Evolutionary conservation across 768 basidiomycete species (phyloP).

Genomic region (Kwoniella europaea): DNA sequence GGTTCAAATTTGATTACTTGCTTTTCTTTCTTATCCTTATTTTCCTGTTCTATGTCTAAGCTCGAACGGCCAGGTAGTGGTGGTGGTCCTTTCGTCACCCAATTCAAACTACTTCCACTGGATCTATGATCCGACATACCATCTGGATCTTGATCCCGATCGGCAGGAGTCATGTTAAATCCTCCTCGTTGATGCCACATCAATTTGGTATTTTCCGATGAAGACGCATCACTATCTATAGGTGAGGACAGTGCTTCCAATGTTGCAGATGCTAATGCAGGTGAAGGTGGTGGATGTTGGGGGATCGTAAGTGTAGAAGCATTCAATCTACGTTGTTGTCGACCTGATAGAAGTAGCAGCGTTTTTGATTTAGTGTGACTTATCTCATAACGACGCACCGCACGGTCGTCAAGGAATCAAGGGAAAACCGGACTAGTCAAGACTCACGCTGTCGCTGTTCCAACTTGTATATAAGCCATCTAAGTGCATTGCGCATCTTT

Average conservation of each 20-base stretch:
- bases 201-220: conserved; percentile 30
- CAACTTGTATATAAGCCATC: conserved; percentile 53
- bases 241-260: conserved; percentile 28
- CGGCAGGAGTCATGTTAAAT: conserved; percentile 19
- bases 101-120: conserved; percentile 37
- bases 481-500: conserved; percentile 67
- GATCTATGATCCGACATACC: conserved; percentile 28
- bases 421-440: not conserved
- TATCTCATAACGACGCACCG: not conserved
- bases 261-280: conserved; percentile 11
- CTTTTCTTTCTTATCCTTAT: not conserved
- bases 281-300: conserved; percentile 3
- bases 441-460: conserved; percentile 49
- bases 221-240: conserved; percentile 36
- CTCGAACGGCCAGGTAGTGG: not conserved
- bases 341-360: conserved; percentile 10
- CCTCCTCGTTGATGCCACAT: conserved; percentile 34
- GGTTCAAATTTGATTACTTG: not conserved
- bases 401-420: conserved; percentile 13
- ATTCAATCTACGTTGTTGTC: conserved; percentile 25
- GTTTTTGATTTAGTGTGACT: conserved; percentile 2
- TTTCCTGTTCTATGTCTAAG: conserved; percentile 8
- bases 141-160: conserved; percentile 5
- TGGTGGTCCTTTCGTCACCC: conserved; percentile 33
- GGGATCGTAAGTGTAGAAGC: not conserved